Evolutionary conservation across 306 rosid species (phyloP), one percentile per base, ranked within the genome.

Genomic region (Albizia julibrissin): DNA sequence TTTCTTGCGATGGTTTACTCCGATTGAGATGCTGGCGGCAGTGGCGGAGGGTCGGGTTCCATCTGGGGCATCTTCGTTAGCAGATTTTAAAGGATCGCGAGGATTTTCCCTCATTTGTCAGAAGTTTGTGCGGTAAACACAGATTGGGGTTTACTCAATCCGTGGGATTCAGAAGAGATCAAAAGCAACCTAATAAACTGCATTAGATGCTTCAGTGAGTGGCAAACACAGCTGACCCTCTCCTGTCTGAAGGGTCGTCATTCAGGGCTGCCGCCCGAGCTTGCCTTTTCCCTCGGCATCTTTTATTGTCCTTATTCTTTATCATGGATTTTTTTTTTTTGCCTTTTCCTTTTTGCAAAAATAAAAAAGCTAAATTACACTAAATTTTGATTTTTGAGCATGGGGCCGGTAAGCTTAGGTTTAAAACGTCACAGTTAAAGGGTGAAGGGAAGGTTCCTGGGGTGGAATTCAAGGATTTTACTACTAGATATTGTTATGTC

Each of bases 1-100:
- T 74, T 95, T 95, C 90, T 93, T 95, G 71, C 99, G 88, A 5
- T 85, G 84, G 18, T 83, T 82, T 0, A 73, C 84, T 54, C 77
- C 84, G 26, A 67, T 2, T n/a, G 76, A 79, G 58, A 75, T 13
- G 66, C 79, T 84, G 44, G 34, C 85, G 16, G 10, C 81, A 39
- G 22, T 80, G 3, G 4, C 1, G 3, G 24, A 5, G 66, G 54
- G 56, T 22, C 80, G 76, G 56, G 37, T 33, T 39, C 9, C 8
- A 18, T 44, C 59, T 19, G 56, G 40, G 18, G n/a, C 79, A 14
- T 75, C 79, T 15, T 72, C 76, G 31, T 9, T 21, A 19, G 79
- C 26, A 27, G 49, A 68, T 10, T 68, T 68, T 68, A 27, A 37
- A 12, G 49, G 29, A 16, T 68, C 47, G 13, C 37, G 76, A 44